phyloP scores from a whole-genome alignment of 208 protist species.

The Acanthamoeba royreba region DNA sequence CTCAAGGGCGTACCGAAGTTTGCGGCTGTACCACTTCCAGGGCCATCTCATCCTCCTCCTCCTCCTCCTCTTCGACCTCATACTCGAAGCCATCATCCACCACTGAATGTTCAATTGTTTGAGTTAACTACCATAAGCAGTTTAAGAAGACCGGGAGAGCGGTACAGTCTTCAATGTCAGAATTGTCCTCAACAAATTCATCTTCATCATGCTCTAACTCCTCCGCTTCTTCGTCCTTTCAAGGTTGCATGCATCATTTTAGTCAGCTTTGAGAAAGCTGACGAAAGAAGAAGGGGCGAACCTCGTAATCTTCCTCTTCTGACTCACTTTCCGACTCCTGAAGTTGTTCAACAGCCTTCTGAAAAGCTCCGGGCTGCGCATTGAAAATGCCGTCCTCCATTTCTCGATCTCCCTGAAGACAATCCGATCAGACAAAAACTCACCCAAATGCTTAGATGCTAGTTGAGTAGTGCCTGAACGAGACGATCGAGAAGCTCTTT shows the following conservation, averaged over 20 bases:
- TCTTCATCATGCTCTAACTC: conserved; percentile 53
- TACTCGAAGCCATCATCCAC: background rate
- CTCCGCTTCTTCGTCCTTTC: conserved; percentile 60
- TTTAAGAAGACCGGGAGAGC: conserved; percentile 48
- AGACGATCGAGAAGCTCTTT: conserved; percentile 96
- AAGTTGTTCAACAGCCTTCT: background rate
- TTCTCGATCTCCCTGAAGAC: background rate
- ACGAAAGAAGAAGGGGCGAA: conserved; percentile 81
- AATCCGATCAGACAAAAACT: background rate
- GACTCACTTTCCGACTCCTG: background rate
- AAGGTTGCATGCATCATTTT: conserved; percentile 52
- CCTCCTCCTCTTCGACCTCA: background rate
- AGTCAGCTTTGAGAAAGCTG: conserved; percentile 73
- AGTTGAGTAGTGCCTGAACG: conserved; percentile 76
- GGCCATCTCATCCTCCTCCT: background rate
- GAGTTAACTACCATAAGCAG: background rate
- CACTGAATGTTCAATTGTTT: background rate
- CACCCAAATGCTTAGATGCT: background rate
- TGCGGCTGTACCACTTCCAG: background rate
- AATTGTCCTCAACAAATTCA: conserved; percentile 15
- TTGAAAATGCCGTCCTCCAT: background rate
- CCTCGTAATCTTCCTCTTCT: conserved; percentile 29
- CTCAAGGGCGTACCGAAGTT: no score
- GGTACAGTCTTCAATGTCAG: conserved; percentile 36
- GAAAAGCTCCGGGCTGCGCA: conserved; percentile 3